These are phyloP conservation scores for Amyloporia xantha DNA, from an alignment of 768 basidiomycete species.

Conservation along the genomic window DNA sequence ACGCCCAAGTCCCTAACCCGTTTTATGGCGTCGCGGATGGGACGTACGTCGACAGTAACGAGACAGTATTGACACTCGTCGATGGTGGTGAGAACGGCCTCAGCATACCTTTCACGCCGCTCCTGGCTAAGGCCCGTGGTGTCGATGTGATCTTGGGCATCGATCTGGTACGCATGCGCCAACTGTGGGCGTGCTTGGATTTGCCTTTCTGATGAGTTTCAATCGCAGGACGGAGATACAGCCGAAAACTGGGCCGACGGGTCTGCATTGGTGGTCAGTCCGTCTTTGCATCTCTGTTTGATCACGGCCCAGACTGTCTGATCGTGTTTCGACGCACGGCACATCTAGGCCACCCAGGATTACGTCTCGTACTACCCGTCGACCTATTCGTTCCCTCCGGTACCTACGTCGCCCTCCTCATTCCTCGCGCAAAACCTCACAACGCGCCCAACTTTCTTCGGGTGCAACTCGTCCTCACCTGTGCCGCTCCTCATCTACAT, in stretches of 20 bases:
- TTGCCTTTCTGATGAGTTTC: not conserved
- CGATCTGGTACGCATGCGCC: conserved; percentile 46
- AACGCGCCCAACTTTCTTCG: conserved; percentile 71
- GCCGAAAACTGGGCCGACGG: conserved; percentile 43
- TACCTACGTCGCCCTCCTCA: conserved; percentile 42
- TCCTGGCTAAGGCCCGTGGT: conserved; percentile 60
- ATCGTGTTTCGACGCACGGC: conserved; percentile 13
- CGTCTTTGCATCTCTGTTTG: not conserved
- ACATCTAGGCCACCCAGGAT: conserved; percentile 39
- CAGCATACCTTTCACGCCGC: conserved; percentile 63
- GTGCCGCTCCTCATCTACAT: conserved; percentile 51
- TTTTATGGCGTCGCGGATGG: conserved; percentile 42
- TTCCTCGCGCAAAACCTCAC: conserved; percentile 60
- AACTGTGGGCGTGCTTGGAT: not conserved
- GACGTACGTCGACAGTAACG: conserved; percentile 48
- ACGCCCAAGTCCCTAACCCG: conserved; percentile 27
- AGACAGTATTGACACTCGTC: conserved; percentile 52
- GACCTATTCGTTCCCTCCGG: conserved; percentile 46
- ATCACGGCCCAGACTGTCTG: not conserved
- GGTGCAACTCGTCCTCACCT: conserved; percentile 43
- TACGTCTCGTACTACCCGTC: conserved; percentile 29
- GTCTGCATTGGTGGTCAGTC: conserved; percentile 46
- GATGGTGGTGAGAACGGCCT: conserved; percentile 68
- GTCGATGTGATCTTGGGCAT: conserved; percentile 74
- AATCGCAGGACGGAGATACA: not conserved